Conservation (phyloP, 2,329 filamentous ascomycete species). For the Aspergillus eucalypticola region DNA sequence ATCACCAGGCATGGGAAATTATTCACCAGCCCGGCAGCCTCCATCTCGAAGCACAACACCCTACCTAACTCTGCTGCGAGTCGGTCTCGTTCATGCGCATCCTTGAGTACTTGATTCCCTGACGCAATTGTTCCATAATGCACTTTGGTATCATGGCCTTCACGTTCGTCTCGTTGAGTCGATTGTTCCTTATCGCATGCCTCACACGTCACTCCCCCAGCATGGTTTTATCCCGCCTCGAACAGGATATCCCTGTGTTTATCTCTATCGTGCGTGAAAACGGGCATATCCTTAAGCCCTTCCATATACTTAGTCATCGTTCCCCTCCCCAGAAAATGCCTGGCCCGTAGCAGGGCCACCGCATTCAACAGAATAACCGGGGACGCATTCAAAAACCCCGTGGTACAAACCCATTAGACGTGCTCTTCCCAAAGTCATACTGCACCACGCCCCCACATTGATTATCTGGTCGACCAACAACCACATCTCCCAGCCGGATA, state of each 20-base stretch:
- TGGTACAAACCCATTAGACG: not conserved
- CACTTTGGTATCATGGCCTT: not conserved
- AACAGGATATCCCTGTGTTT: too few relatives aligned
- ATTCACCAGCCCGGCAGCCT: constrained; percentile 14
- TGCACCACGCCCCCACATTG: constrained; percentile 8
- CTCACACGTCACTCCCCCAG: not conserved
- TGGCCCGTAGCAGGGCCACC: not conserved
- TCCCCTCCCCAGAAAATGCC: not conserved
- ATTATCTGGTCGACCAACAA: constrained; percentile 6
- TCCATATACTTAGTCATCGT: not conserved
- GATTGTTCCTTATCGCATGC: not conserved
- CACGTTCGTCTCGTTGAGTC: not conserved
- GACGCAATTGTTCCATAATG: constrained; percentile 14
- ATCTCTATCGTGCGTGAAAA: too few relatives aligned
- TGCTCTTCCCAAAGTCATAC: constrained; percentile 15
- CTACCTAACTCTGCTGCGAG: not conserved
- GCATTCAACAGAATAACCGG: constrained; percentile 5
- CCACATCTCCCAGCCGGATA: constrained; percentile 13
- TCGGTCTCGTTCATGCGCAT: constrained; percentile 3
- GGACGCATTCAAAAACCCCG: constrained; percentile 6
- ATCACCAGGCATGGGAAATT: constrained; percentile 26
- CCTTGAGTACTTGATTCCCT: constrained; percentile 10
- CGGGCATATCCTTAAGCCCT: not conserved
- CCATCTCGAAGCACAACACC: constrained; percentile 18
- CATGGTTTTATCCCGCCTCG: not conserved